Evolutionary conservation across 306 rosid species (phyloP).

Genomic region (Quercus dentata): DNA sequence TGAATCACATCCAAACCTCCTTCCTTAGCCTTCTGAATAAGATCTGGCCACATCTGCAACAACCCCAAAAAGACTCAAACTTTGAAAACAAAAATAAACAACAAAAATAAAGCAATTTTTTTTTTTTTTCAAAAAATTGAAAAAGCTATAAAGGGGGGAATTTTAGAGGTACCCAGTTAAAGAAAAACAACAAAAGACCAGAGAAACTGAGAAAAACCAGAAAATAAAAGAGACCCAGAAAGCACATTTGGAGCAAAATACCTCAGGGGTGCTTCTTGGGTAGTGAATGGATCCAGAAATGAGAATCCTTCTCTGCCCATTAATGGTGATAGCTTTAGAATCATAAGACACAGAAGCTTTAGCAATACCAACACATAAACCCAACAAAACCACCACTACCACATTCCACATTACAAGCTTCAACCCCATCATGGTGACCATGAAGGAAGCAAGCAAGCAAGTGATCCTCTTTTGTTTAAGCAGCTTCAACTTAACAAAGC

Average conservation of each 20-base stretch:
- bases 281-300: constrained; percentile 98
- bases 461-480: constrained; percentile 5
- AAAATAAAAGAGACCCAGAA: constrained; percentile 15
- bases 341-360: constrained; percentile 87
- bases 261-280: constrained; percentile 98
- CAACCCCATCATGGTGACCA: constrained; percentile 56
- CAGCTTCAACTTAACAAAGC: constrained; percentile 24
- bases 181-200: constrained; percentile 11
- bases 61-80: constrained; percentile 13
- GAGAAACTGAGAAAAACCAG: not conserved
- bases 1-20: constrained; percentile 98
- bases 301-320: constrained; percentile 86
- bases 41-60: constrained; percentile 99
- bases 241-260: constrained; percentile 47
- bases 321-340: constrained; percentile 69
- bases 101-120: not conserved
- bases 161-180: constrained; percentile 30
- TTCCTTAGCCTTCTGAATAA: constrained; percentile 92
- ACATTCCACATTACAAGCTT: constrained; percentile 75
- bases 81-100: not conserved
- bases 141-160: constrained; percentile 9
- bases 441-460: not conserved
- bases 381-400: constrained; percentile 27
- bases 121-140: not conserved
- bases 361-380: constrained; percentile 39